Percentiles rank a stretch among this genome's conserved stretches.
These are phyloP conservation scores for Fallopia convolvulus DNA, from an alignment of 148 eudicot species.

Conservation along the genomic window DNA sequence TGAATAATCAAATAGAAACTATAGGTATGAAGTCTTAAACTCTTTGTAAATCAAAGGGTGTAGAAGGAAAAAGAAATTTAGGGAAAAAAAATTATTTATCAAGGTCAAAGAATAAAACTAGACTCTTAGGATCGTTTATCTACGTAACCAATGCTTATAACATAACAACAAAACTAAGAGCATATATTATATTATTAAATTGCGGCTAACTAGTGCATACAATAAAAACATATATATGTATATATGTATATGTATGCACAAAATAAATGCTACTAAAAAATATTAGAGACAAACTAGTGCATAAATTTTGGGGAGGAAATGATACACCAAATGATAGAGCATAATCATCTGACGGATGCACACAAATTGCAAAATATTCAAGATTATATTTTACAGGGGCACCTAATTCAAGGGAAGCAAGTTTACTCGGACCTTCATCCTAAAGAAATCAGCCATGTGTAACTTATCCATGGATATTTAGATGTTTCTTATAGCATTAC, in stretches of 20 bases:
- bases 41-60: no score
- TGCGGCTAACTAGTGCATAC: no score
- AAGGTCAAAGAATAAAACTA: no score
- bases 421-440: conserved; percentile 95
- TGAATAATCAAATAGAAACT: no score
- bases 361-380: conserved; percentile 64
- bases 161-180: no score
- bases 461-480: conserved; percentile 8
- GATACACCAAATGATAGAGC: conserved; percentile 56
- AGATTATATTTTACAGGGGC: conserved; percentile 75
- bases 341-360: conserved; percentile 77
- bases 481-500: background rate
- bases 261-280: background rate
- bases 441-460: conserved; percentile 24
- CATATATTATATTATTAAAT: no score
- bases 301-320: background rate
- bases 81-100: no score
- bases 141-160: no score
- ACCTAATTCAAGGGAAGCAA: conserved; percentile 76
- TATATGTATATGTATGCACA: background rate
- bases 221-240: background rate
- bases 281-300: background rate
- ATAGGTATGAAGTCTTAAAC: no score
- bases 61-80: no score
- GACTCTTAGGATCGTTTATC: no score